phyloP scores from a whole-genome alignment of 2,329 filamentous ascomycete genomes.

The Diplodia seriata region DNA sequence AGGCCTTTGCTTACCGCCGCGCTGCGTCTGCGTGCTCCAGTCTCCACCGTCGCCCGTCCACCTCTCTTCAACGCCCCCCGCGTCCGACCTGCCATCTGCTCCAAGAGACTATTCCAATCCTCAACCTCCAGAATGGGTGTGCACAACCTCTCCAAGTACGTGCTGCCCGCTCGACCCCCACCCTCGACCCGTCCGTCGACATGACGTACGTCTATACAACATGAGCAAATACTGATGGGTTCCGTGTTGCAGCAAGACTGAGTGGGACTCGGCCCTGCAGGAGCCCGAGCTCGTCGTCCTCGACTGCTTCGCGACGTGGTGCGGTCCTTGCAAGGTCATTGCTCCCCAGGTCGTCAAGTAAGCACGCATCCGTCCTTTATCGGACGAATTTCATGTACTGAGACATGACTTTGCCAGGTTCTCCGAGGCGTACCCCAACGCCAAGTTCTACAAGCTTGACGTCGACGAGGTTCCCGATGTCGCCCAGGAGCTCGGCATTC shows the following conservation, averaged over 20 bases:
- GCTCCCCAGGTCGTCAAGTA: slow-evolving; percentile 75
- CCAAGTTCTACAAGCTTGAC: slow-evolving; percentile 88
- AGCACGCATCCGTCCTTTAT: slow-evolving; percentile 41
- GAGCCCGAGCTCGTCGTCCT: slow-evolving; percentile 71
- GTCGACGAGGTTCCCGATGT: slow-evolving; percentile 82
- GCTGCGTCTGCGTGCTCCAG: slow-evolving; percentile 43
- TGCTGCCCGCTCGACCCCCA: slow-evolving; percentile 36
- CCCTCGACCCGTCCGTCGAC: neutral
- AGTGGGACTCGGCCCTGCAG: slow-evolving; percentile 64
- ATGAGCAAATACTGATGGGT: slow-evolving; percentile 1
- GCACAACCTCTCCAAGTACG: slow-evolving; percentile 57
- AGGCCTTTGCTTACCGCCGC: slow-evolving; percentile 53
- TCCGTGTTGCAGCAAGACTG: slow-evolving; percentile 57
- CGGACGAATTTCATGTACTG: slow-evolving; percentile 3
- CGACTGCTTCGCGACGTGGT: slow-evolving; percentile 91
- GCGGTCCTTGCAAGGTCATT: slow-evolving; percentile 93
- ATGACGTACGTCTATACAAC: neutral
- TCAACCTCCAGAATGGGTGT: slow-evolving; percentile 52
- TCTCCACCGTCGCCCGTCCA: slow-evolving; percentile 36
- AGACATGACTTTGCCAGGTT: slow-evolving; percentile 53
- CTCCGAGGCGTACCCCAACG: slow-evolving; percentile 64
- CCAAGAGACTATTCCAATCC: slow-evolving; percentile 48
- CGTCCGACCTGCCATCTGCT: slow-evolving; percentile 39
- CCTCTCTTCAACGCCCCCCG: slow-evolving; percentile 42
- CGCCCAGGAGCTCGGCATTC: slow-evolving; percentile 77